phyloP scores from a whole-genome alignment of 345 rosid species.

The Eucalyptus sideroxylon region DNA sequence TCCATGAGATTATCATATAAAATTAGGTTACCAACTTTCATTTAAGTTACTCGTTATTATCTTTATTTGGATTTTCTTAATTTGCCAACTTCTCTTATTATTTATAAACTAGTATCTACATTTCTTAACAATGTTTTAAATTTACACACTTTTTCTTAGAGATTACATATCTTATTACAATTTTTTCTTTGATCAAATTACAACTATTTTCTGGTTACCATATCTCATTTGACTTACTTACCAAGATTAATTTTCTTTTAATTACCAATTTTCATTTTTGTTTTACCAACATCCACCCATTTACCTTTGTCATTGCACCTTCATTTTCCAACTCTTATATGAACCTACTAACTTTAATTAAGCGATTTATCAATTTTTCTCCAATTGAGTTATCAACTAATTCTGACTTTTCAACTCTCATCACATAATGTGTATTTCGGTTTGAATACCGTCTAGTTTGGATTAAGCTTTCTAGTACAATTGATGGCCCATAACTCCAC shows the following conservation, averaged over 20 bases:
- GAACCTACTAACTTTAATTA: neutral
- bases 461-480: neutral
- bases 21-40: neutral
- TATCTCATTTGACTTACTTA: neutral
- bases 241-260: neutral
- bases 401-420: neutral
- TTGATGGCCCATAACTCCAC: neutral
- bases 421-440: neutral
- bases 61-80: neutral
- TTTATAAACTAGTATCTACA: neutral
- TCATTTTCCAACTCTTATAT: neutral
- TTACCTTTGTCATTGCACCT: neutral
- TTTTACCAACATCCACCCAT: neutral
- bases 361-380: neutral
- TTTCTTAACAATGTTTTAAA: neutral
- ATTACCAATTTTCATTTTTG: neutral
- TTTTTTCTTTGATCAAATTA: neutral
- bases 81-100: neutral
- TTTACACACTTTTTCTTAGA: neutral
- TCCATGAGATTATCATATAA: neutral
- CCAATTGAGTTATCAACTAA: neutral
- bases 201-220: neutral
- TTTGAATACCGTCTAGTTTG: neutral
- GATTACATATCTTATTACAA: neutral
- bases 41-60: neutral